These are phyloP conservation scores for Candida insectalens DNA, from an alignment of 805 yeast genomes.

Conservation along the genomic window DNA sequence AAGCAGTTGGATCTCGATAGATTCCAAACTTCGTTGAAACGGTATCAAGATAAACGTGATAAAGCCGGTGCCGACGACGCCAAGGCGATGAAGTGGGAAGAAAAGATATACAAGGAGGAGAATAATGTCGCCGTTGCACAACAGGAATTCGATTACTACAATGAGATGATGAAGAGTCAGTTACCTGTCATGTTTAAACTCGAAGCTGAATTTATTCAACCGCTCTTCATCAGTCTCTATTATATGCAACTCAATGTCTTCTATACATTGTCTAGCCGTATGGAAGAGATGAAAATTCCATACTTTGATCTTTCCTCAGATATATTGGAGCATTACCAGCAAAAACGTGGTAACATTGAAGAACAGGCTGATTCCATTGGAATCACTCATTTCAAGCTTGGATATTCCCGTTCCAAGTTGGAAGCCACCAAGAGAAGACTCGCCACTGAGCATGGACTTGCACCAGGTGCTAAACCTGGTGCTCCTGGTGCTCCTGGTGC, in stretches of 20 bases:
- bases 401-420: slow-evolving; percentile 76
- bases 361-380: slow-evolving; percentile 84
- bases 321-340: slow-evolving; percentile 66
- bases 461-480: slow-evolving; percentile 25
- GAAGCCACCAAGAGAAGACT: slow-evolving; percentile 76
- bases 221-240: slow-evolving; percentile 87
- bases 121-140: slow-evolving; percentile 85
- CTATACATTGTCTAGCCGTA: slow-evolving; percentile 80
- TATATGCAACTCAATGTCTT: slow-evolving; percentile 97
- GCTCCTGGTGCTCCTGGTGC: slow-evolving; percentile 7
- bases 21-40: slow-evolving; percentile 57
- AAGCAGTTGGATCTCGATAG: slow-evolving; percentile 92
- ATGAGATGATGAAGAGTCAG: slow-evolving; percentile 87
- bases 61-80: slow-evolving; percentile 47
- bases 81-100: slow-evolving; percentile 36
- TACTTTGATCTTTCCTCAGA: slow-evolving; percentile 84
- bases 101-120: slow-evolving; percentile 78
- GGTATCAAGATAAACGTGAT: slow-evolving; percentile 75
- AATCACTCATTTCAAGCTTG: slow-evolving; percentile 83
- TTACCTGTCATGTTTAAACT: slow-evolving; percentile 79
- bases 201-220: slow-evolving; percentile 88
- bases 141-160: slow-evolving; percentile 93
- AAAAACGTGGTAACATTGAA: slow-evolving; percentile 84
- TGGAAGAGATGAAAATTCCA: slow-evolving; percentile 96
- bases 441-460: slow-evolving; percentile 33